These are phyloP conservation scores for Naumovozyma dairenensis DNA, from an alignment of 805 yeast species.

Conservation along the genomic window DNA sequence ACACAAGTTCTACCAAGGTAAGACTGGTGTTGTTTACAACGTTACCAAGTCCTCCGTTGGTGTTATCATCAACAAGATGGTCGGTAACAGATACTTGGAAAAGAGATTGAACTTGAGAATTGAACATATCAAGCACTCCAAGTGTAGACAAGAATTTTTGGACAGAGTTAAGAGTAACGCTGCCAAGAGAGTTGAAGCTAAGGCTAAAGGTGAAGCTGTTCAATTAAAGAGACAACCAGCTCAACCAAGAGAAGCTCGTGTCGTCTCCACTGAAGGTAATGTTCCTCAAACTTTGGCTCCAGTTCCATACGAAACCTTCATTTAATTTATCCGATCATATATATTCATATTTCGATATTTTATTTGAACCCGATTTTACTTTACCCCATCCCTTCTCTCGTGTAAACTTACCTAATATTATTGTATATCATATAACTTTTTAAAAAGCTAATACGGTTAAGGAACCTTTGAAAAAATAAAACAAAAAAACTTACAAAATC, in stretches of 20 bases:
- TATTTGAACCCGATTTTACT: neutral
- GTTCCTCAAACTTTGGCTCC: slow-evolving; percentile 97
- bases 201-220: slow-evolving; percentile 83
- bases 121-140: slow-evolving; percentile 99
- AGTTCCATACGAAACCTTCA: slow-evolving; percentile 98
- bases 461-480: neutral
- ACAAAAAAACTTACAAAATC: too few relatives aligned
- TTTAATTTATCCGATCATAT: slow-evolving; percentile 42
- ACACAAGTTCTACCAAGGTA: slow-evolving; percentile 99
- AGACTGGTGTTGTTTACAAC: slow-evolving; percentile 98
- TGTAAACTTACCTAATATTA: neutral
- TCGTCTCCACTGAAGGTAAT: slow-evolving; percentile 72
- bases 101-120: slow-evolving; percentile 97
- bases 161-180: slow-evolving; percentile 97
- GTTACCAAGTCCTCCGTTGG: slow-evolving; percentile 98
- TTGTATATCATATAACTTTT: neutral
- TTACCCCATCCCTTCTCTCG: neutral
- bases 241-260: slow-evolving; percentile 89
- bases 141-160: slow-evolving; percentile 98
- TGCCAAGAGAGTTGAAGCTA: slow-evolving; percentile 87
- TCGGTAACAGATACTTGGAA: slow-evolving; percentile 97
- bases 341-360: neutral
- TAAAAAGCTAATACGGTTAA: neutral
- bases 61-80: slow-evolving; percentile 96
- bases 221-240: slow-evolving; percentile 97